Conservation (phyloP, 768 basidiomycete species). For the Mycena haematopus region DNA sequence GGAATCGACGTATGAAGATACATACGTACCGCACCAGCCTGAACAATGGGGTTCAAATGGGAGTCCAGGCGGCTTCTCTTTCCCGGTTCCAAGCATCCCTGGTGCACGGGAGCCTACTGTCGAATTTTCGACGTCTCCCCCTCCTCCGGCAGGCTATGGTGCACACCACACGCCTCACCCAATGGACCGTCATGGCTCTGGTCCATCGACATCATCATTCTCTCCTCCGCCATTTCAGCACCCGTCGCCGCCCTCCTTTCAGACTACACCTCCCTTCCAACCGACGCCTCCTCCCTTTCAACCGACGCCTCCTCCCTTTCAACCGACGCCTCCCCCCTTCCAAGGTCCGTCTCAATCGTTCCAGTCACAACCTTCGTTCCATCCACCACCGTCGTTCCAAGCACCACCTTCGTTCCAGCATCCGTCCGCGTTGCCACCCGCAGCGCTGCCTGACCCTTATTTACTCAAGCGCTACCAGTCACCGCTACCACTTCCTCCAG, state of each 20-base stretch:
- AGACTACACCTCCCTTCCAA: conserved; percentile 27
- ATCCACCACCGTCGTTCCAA: conserved; percentile 17
- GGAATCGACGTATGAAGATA: conserved; percentile 8
- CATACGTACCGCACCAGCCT: conserved; percentile 17
- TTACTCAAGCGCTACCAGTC: conserved; percentile 55
- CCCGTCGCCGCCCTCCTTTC: conserved; percentile 19
- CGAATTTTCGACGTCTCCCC: conserved; percentile 17
- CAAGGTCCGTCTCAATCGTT: conserved; percentile 22
- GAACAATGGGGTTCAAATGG: conserved; percentile 19
- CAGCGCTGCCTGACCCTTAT: conserved; percentile 48
- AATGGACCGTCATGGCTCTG: conserved; percentile 18
- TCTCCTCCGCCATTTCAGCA: conserved; percentile 18
- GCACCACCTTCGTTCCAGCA: conserved; percentile 14
- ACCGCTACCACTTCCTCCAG: conserved; percentile 62
- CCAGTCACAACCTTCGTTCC: conserved; percentile 29
- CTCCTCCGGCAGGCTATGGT: conserved; percentile 21
- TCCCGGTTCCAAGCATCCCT: conserved; percentile 38
- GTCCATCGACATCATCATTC: conserved; percentile 16
- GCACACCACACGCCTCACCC: neutral
- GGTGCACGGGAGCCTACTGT: conserved; percentile 18
- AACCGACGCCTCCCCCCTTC: conserved; percentile 14
- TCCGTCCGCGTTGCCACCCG: conserved; percentile 18
- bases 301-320: conserved; percentile 22
- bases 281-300: conserved; percentile 27
- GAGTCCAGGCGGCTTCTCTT: conserved; percentile 33